Evolutionary conservation across 306 rosid species (phyloP), one percentile per base, ranked within the genome.

Genomic region (Inga leiocalycina): DNA sequence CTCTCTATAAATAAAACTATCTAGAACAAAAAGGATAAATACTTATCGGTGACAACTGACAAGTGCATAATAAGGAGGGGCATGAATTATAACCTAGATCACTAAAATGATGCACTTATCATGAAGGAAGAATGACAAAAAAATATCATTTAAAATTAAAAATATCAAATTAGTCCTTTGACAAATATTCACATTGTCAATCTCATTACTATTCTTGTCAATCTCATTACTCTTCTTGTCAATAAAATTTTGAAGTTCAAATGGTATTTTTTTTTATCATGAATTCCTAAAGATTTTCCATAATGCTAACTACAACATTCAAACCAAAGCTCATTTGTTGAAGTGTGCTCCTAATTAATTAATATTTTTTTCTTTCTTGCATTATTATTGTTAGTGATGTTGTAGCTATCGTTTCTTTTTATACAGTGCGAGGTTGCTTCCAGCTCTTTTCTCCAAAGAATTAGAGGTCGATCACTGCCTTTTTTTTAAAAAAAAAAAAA

Each of bases 31-130:
- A 3, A 2, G 4, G 65, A 59, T 59, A 59, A 59, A 22, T 59
- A 59, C 65, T 59, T 59, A 73, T 8, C 9, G 37, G n/a, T 74
- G 20, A 74, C 51, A 32, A 39, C 43, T 10, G 13, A 10, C 14
- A 45, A 57, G 27, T 45, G 54, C 75, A 27, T 4, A 4, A 27
- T 4, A 20, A 19, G 51, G 32, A 41, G 16, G 39, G 22, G 22
- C 45, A 17, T 70, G 52, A 70, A 82, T 86, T 77, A 89, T 82
- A 57, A 27, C 70, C 51, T 66, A 35, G 66, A 84, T 79, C 83
- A 71, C 81, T 78, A 22, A 61, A 70, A 83, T 84, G 67, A 86
- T 86, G 74, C 46, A 66, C 69, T 71, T 81, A 86, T 79, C 85
- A 79, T 81, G 83, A 16, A 79, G 1, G 30, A 1, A 27, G 30